Percentiles rank a stretch among this genome's conserved stretches.
Conservation (phyloP, 306 rosid genomes). For the Prunus armeniaca region DNA sequence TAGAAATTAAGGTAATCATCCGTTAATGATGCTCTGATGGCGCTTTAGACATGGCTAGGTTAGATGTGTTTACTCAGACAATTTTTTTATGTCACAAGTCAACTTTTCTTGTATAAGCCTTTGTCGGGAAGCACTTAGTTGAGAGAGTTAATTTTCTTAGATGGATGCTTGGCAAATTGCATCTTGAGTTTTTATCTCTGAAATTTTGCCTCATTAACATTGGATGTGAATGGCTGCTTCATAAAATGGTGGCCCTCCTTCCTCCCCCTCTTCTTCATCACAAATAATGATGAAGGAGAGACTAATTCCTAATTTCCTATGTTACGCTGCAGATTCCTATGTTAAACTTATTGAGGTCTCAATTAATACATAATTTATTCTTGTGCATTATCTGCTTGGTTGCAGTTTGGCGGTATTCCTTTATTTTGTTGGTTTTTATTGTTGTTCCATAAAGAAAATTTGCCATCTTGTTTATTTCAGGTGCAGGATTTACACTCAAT, state of each 20-base stretch:
- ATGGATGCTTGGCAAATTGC: not conserved
- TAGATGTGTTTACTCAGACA: not conserved
- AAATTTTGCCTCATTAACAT: not conserved
- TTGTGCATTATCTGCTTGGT: not conserved
- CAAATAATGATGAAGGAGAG: not conserved
- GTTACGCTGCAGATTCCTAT: not conserved
- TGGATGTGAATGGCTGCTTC: too few relatives aligned
- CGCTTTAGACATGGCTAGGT: not conserved
- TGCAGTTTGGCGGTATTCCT: not conserved
- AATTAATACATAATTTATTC: not conserved
- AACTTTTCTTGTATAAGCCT: not conserved
- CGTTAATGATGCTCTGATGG: not conserved
- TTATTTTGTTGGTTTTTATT: not conserved
- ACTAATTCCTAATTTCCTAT: not conserved
- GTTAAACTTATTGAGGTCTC: not conserved
- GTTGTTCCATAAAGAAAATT: not conserved
- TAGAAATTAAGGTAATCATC: not conserved
- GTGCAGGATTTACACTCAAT: conserved; percentile 92
- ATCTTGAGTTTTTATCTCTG: not conserved
- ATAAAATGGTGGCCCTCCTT: too few relatives aligned
- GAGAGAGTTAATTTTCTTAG: not conserved
- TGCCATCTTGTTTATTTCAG: conserved; percentile 36
- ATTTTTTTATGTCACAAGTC: not conserved
- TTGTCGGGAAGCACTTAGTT: not conserved
- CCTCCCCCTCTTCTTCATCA: not conserved